Evolutionary conservation across 345 rosid genomes (phyloP), one percentile per base, ranked within the genome.

Genomic region (Citrus medica): DNA sequence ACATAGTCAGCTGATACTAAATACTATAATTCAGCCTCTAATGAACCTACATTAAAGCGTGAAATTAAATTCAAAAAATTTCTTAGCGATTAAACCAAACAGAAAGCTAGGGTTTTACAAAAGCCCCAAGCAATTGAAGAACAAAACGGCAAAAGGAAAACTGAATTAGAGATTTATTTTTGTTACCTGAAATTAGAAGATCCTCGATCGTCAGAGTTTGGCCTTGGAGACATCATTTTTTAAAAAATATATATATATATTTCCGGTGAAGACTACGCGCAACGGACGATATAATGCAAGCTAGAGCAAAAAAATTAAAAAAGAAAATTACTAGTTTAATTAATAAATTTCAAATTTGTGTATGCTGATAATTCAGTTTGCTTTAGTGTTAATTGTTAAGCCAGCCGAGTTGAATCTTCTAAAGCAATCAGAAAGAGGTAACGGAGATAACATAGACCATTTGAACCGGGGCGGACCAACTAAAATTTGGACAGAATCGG

Each of bases 121-220:
- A 48, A 68, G 6, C 32, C 32, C 53, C 59, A 66, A 6, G 14
- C 30, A 60, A 56, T 24, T 24, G 53, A 66, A 75, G 62, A 75
- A 64, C 32, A 48, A 75, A 48, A 63, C 42, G 7, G n/a, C 8
- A 42, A 30, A 25, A 21, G 9, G 19, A 67, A 14, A n/a, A 63
- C 4, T n/a, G 12, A 53, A 78, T 5, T 56, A 46, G 81, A 79
- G 75, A 33, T 68, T 1, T 27, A 19, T 71, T 42, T 16, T 63
- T 19, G 59, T 46, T 78, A 93, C 98, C 95, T 87, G 87, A 85
- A 88, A 75, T 92, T 87, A 73, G 93, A 53, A 78, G 97, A 93
- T 78, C 89, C 95, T 80, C 97, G 89, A 89, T 90, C 97, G 58
- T 93, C 98, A 67, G 92, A 81, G 77, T 80, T 81, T 88, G 79